Evolutionary conservation across 176 grass and related monocot genomes (phyloP).

Genomic region (Paspalum vaginatum): DNA sequence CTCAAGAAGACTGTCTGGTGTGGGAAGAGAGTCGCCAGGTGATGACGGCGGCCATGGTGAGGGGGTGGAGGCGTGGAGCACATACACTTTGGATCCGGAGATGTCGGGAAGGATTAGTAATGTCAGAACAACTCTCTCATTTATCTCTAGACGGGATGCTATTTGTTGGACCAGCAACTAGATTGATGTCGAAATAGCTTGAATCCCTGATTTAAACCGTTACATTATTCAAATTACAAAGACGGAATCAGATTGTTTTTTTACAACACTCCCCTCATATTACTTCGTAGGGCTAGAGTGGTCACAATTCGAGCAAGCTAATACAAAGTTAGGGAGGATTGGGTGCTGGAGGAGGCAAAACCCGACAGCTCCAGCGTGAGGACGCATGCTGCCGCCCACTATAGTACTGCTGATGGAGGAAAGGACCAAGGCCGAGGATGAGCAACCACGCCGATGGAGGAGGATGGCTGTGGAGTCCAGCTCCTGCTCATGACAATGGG

Average conservation of each 20-base stretch:
- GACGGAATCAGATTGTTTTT: background rate
- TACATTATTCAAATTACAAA: background rate
- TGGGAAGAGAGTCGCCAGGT: slow-evolving; percentile 75
- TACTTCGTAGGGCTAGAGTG: too few species aligned
- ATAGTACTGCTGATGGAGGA: too few species aligned
- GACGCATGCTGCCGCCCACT: too few species aligned
- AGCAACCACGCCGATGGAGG: too few species aligned
- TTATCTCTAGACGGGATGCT: background rate
- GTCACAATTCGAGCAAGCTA: too few species aligned
- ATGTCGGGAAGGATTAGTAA: slow-evolving; percentile 78
- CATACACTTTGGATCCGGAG: slow-evolving; percentile 80
- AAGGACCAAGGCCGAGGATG: too few species aligned
- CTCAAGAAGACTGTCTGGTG: slow-evolving; percentile 79
- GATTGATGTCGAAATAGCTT: background rate
- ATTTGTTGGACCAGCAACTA: background rate
- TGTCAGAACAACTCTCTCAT: slow-evolving; percentile 44
- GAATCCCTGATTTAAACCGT: background rate
- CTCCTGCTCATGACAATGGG: too few species aligned
- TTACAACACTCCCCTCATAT: too few species aligned
- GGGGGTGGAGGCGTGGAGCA: slow-evolving; percentile 94
- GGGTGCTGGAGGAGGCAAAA: too few species aligned
- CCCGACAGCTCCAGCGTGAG: too few species aligned
- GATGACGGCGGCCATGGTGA: slow-evolving; percentile 81
- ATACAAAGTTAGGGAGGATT: too few species aligned
- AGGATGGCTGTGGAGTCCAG: too few species aligned